Percentiles rank a stretch among this genome's conserved stretches.
Evolutionary conservation across 306 rosid species (phyloP).

Genomic region (Lathyrus aphaca): DNA sequence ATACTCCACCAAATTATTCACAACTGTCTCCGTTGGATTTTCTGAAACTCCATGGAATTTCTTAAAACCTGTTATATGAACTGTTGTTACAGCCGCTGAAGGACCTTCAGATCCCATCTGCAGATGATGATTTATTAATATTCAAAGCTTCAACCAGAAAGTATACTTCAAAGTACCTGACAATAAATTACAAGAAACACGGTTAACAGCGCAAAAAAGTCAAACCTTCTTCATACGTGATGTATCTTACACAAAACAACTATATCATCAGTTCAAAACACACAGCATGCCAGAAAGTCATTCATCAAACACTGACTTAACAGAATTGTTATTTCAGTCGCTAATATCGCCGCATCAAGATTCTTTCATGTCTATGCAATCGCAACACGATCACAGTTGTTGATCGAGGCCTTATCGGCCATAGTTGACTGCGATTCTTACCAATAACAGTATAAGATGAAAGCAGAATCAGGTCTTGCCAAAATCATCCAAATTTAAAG

Average conservation of each 20-base stretch:
- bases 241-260: slow-evolving; percentile 3
- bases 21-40: slow-evolving; percentile 88
- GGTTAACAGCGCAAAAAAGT: slow-evolving; percentile 12
- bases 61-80: slow-evolving; percentile 93
- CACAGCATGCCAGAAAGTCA: neutral
- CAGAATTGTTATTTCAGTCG: neutral
- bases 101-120: slow-evolving; percentile 98
- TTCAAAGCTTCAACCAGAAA: slow-evolving; percentile 44
- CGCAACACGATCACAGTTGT: neutral
- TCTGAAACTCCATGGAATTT: slow-evolving; percentile 97
- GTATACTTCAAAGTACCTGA: slow-evolving; percentile 50
- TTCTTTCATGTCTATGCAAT: neutral
- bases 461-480: slow-evolving; percentile 13
- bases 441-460: neutral
- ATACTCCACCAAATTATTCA: slow-evolving; percentile 63
- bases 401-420: neutral
- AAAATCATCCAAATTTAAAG: slow-evolving; percentile 26
- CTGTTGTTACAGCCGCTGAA: slow-evolving; percentile 61
- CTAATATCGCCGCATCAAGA: too few species aligned
- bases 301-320: slow-evolving; percentile 1
- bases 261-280: neutral
- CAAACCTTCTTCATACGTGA: neutral
- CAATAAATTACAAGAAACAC: slow-evolving; percentile 34
- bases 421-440: neutral
- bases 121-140: slow-evolving; percentile 41